Evolutionary conservation across 1,284 basidiomycete genomes (phyloP), one percentile per base, ranked within the genome.

Genomic region (Malassezia brasiliensis): DNA sequence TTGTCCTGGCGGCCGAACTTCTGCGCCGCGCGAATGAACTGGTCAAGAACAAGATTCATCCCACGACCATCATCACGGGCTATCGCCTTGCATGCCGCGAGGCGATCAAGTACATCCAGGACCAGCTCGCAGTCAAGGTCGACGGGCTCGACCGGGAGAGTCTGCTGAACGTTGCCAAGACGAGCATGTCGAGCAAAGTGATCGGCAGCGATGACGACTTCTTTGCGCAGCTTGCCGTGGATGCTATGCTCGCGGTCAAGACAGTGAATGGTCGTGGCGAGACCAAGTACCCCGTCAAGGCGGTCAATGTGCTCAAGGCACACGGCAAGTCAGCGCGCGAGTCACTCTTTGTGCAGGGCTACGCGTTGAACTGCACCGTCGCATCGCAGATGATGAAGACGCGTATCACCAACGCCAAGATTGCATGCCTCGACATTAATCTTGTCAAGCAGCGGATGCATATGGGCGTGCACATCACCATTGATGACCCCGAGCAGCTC

Each of bases 331-430:
- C 89, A 75, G 90, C 91, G 22, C 83, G 90, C 62, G 94, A 99
- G 76, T 96, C 90, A 36, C 76, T 96, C 62, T 90, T 88, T 74
- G 86, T 99, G 59, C 88, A 88, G 71, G 94, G 94, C 42, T 99
- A 98, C 78, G 94, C 94, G 32, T 79, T 99, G 63, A 99, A 98
- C 77, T 98, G 94, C 79, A 98, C 94, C 14, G 91, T 98, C 46
- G 91, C 94, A 1, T 91, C 88, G 74, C 94, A 99, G 82, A 93
- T 93, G 3, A 98, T 99, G 94, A 98, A 96, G 79, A 93, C 87
- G 63, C 85, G 89, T 47, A 85, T 99, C 69, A 81, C 81, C 8
- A 85, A 85, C 64, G 94, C 94, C 45, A 98, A 96, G 78, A 96
- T 99, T 69, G 94, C 94, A 2, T 94, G 93, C 77, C 81, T 99